These are phyloP conservation scores for Globisporangium irregulare DNA, from an alignment of 352 stramenopile species.

Conservation along the genomic window DNA sequence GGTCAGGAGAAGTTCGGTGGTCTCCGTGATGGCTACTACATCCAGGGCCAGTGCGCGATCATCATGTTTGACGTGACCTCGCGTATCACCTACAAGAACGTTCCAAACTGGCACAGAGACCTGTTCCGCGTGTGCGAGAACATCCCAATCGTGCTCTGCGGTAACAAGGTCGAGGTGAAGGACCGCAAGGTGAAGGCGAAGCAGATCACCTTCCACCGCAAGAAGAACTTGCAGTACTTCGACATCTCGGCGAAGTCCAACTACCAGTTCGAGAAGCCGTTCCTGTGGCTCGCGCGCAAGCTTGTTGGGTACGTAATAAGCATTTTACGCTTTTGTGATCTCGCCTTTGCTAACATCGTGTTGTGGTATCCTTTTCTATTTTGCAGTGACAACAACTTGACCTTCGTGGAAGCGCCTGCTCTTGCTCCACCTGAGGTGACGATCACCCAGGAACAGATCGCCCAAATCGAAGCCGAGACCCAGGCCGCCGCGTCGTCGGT, in stretches of 20 bases:
- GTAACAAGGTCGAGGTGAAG: constrained; percentile 99
- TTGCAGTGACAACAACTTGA: constrained; percentile 94
- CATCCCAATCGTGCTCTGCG: constrained; percentile 99
- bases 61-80: constrained; percentile 99
- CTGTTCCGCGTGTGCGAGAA: constrained; percentile 99
- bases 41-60: constrained; percentile 99
- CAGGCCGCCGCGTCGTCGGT: constrained; percentile 87
- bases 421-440: constrained; percentile 95
- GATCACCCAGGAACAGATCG: constrained; percentile 93
- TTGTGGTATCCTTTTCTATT: constrained; percentile 14
- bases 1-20: constrained; percentile 99
- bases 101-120: constrained; percentile 99
- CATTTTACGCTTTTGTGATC: background rate
- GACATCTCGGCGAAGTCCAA: constrained; percentile 99
- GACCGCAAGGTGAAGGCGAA: constrained; percentile 99
- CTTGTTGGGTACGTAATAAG: constrained; percentile 86
- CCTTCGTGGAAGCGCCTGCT: constrained; percentile 97
- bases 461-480: constrained; percentile 91
- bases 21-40: constrained; percentile 97
- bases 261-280: constrained; percentile 99
- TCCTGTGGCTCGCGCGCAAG: constrained; percentile 99
- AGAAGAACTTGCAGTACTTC: constrained; percentile 99
- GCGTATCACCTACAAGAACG: constrained; percentile 99
- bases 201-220: constrained; percentile 99
- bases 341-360: background rate